Evolutionary conservation across 1,284 basidiomycete species (phyloP).

Genomic region (Melampsora abietis-canadensis): DNA sequence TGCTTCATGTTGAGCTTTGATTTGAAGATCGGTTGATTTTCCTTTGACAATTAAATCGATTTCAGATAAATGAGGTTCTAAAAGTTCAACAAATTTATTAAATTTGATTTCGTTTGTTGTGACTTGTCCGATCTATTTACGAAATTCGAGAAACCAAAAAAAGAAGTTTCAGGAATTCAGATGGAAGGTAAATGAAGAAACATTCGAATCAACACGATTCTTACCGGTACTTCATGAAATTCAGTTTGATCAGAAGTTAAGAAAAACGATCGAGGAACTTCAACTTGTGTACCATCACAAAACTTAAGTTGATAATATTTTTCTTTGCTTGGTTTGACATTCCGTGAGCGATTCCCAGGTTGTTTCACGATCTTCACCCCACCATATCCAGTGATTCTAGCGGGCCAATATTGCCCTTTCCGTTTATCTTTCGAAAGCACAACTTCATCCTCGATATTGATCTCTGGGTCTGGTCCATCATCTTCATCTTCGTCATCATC

Average conservation of each 20-base stretch:
- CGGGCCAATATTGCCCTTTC: constrained; percentile 30
- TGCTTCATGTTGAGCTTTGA: constrained; percentile 13
- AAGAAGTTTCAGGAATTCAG: background rate
- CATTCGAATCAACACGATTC: background rate
- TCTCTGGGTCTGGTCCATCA: constrained; percentile 18
- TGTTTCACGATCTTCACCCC: constrained; percentile 10
- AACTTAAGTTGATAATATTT: constrained; percentile 28
- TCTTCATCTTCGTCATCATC: background rate
- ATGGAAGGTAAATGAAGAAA: no score
- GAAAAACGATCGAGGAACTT: constrained; percentile 20
- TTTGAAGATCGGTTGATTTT: constrained; percentile 11
- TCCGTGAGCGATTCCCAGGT: background rate
- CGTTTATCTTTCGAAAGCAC: constrained; percentile 5
- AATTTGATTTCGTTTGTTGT: constrained; percentile 19
- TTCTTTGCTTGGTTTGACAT: background rate
- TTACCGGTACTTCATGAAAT: constrained; percentile 36
- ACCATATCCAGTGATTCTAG: constrained; percentile 13
- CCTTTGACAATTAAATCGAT: constrained; percentile 33
- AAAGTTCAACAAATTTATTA: constrained; percentile 9
- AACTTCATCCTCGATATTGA: constrained; percentile 19
- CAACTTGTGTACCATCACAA: constrained; percentile 21
- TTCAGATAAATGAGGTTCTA: constrained; percentile 16
- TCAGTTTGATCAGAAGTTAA: constrained; percentile 37
- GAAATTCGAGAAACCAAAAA: background rate
- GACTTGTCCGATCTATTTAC: constrained; percentile 14